Evolutionary conservation across 495 filamentous ascomycete species (phyloP), one percentile per base, ranked within the genome.

Genomic region (Penicillium flavigenum): DNA sequence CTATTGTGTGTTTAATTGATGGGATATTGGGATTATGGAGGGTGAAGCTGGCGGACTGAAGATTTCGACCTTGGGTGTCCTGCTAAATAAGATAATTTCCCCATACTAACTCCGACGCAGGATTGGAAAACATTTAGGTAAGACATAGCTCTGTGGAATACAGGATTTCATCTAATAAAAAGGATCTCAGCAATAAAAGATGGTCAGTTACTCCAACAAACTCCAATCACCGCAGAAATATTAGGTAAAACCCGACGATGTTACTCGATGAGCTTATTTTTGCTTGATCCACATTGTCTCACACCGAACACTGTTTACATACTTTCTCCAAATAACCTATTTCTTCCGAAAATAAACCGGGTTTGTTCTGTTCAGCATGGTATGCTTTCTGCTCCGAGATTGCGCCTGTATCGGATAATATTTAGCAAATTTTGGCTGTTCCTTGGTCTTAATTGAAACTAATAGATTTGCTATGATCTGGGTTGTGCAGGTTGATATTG

Each of bases 191-290:
- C 19, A 56, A 58, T 46, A 42, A 49, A 47, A 43, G 45, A 17
- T 50, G 47, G 22, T 47, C 44, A 48, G 3, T 22, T 49, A 68
- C 63, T 61, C 54, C 58, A 59, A 61, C 17, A 31, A 39, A 67
- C 63, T 45, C 63, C 65, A 66, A 66, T 45, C 34, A 19, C 12
- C 14, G 56, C 55, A 55, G 61, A 47, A 58, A 19, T 16, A 63
- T 68, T 66, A 68, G 54, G 63, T 66, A 66, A 68, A 60, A 58
- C 38, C 49, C 60, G 54, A 53, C 56, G 41, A 61, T 52, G n/a
- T 19, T 17, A 39, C 24, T 46, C 42, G 47, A 56, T 57, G 56
- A 64, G 56, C 64, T 67, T 64, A 65, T 59, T 59, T 57, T 59
- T 17, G 2, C 36, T 39, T 16, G 14, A 39, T 39, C 36, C 36